Conservation (phyloP, 306 rosid genomes). For the Pyrus communis region DNA sequence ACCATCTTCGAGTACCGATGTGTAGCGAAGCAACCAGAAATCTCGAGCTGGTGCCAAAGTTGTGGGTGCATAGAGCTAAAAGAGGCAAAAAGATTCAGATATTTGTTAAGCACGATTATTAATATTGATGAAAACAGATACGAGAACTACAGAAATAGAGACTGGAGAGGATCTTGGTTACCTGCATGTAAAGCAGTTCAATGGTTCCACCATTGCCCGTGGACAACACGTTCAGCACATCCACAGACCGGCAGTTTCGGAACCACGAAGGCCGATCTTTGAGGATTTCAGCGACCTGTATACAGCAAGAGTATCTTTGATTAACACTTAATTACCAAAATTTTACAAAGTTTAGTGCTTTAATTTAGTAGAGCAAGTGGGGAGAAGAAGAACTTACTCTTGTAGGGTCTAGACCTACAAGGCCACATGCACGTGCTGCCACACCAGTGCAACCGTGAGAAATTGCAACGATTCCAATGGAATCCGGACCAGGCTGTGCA, state of each 20-base stretch:
- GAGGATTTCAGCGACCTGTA: constrained; percentile 89
- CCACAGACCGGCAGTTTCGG: constrained; percentile 87
- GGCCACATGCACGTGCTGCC: constrained; percentile 99
- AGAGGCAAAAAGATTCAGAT: constrained; percentile 14
- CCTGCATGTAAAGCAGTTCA: constrained; percentile 98
- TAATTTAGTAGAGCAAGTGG: neutral
- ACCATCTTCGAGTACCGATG: constrained; percentile 90
- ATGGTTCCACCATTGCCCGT: constrained; percentile 91
- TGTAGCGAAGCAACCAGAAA: constrained; percentile 97
- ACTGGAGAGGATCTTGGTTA: constrained; percentile 9
- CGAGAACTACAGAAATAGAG: neutral
- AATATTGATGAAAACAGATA: neutral
- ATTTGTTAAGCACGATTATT: neutral
- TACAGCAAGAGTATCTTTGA: neutral
- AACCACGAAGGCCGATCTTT: constrained; percentile 92
- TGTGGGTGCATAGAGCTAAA: constrained; percentile 89
- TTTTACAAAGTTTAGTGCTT: neutral
- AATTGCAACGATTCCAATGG: constrained; percentile 99
- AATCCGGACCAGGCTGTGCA: constrained; percentile 99
- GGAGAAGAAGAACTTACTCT: constrained; percentile 55
- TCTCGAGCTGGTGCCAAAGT: constrained; percentile 98
- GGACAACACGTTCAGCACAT: constrained; percentile 70
- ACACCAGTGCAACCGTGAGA: constrained; percentile 98
- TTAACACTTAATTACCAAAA: neutral
- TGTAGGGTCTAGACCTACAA: constrained; percentile 93